Conservation (phyloP, 176 grass and related monocot genomes). For the Avena atlantica region DNA sequence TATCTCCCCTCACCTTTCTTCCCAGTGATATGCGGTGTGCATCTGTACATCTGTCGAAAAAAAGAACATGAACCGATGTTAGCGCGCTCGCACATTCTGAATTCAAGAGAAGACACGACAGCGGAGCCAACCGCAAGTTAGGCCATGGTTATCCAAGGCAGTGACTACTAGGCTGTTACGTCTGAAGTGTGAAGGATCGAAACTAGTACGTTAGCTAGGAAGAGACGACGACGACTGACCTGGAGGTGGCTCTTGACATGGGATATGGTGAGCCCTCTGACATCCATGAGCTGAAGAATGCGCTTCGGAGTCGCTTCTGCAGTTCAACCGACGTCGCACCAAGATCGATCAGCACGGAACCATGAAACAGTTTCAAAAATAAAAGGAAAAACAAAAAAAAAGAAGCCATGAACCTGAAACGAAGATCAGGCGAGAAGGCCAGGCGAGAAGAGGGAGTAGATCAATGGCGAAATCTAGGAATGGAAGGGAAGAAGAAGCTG, state of each 20-base stretch:
- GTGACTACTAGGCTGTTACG: background rate
- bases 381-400: background rate
- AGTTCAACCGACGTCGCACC: background rate
- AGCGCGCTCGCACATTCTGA: slow-evolving; percentile 17
- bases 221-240: slow-evolving; percentile 39
- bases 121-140: too few relatives aligned
- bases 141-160: background rate
- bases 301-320: slow-evolving; percentile 90
- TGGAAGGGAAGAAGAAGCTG: background rate
- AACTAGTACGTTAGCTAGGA: background rate
- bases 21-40: slow-evolving; percentile 61
- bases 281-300: slow-evolving; percentile 86
- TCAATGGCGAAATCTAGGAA: background rate
- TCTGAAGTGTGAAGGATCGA: slow-evolving; percentile 21
- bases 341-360: background rate
- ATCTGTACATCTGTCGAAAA: slow-evolving; percentile 85
- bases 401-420: background rate
- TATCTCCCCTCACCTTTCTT: slow-evolving; percentile 66
- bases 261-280: slow-evolving; percentile 79
- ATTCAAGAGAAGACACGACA: background rate
- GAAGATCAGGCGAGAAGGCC: background rate
- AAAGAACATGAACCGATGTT: slow-evolving; percentile 24
- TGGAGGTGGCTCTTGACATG: slow-evolving; percentile 99
- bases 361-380: background rate
- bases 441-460: background rate